Percentiles rank a stretch among this genome's conserved stretches.
phyloP scores from a whole-genome alignment of 2,329 filamentous ascomycete species.

The Botrytis hyacinthi region DNA sequence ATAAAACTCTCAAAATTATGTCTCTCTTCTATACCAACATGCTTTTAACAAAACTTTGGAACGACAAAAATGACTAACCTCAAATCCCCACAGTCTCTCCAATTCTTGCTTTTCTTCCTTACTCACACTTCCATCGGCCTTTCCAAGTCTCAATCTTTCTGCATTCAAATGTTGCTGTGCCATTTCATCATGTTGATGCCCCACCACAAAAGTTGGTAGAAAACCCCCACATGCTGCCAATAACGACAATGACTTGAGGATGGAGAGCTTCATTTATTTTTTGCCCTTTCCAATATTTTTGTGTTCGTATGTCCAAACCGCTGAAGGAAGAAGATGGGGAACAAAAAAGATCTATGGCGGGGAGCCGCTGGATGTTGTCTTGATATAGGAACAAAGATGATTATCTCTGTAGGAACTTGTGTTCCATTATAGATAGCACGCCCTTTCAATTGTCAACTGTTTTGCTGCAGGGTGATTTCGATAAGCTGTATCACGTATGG shows the following conservation, averaged over 20 bases:
- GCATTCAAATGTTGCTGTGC: neutral
- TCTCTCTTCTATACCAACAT: neutral
- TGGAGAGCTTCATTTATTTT: neutral
- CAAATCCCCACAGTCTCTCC: slow-evolving; percentile 56
- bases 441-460: neutral
- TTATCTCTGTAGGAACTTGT: neutral
- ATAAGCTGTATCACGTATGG: neutral
- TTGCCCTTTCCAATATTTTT: neutral
- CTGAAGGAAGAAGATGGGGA: neutral
- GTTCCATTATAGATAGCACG: neutral
- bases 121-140: slow-evolving; percentile 32
- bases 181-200: neutral
- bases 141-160: neutral
- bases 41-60: neutral
- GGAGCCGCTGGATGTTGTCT: neutral
- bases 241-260: neutral
- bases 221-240: slow-evolving; percentile 3
- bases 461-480: neutral
- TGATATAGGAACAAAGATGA: neutral
- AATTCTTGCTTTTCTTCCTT: slow-evolving; percentile 52
- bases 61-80: slow-evolving; percentile 41
- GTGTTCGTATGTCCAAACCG: neutral
- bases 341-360: too few species aligned
- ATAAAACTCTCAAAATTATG: too few species aligned
- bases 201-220: neutral